Evolutionary conservation across 2,329 filamentous ascomycete species (phyloP).

Genomic region (Diaporthe ampelina): DNA sequence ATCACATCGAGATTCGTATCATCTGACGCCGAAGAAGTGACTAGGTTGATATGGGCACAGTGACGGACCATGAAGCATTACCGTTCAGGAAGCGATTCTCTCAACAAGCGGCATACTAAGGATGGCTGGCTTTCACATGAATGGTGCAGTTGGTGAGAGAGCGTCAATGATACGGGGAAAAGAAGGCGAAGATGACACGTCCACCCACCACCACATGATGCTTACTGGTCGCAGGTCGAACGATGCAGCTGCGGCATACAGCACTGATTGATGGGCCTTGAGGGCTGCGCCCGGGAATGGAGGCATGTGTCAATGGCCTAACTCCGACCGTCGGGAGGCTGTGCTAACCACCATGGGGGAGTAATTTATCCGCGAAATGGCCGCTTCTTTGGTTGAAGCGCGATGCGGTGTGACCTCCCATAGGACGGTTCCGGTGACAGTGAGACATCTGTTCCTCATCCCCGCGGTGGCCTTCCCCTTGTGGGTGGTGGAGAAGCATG

Average conservation of each 20-base stretch:
- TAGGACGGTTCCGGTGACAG: not conserved
- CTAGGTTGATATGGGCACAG: not conserved
- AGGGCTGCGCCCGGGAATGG: not conserved
- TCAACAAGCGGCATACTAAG: not conserved
- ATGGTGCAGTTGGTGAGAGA: not conserved
- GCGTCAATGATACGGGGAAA: not conserved
- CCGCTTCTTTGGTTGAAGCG: not conserved
- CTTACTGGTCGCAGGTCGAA: not conserved
- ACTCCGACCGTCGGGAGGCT: not conserved
- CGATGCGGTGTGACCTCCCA: constrained; percentile 12
- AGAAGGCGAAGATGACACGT: not conserved
- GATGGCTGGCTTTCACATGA: not conserved
- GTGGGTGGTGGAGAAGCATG: not conserved
- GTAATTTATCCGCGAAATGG: not conserved
- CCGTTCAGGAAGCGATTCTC: not conserved
- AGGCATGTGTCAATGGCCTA: not conserved
- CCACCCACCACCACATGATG: not conserved
- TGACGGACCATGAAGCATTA: not conserved
- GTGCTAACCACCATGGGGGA: not conserved
- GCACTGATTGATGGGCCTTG: not conserved
- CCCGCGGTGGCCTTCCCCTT: not conserved
- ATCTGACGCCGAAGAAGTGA: not conserved
- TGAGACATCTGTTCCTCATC: not conserved
- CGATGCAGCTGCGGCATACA: not conserved
- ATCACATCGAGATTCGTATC: not conserved